Conservation (phyloP, 495 filamentous ascomycete species). For the Penicilliopsis zonata region DNA sequence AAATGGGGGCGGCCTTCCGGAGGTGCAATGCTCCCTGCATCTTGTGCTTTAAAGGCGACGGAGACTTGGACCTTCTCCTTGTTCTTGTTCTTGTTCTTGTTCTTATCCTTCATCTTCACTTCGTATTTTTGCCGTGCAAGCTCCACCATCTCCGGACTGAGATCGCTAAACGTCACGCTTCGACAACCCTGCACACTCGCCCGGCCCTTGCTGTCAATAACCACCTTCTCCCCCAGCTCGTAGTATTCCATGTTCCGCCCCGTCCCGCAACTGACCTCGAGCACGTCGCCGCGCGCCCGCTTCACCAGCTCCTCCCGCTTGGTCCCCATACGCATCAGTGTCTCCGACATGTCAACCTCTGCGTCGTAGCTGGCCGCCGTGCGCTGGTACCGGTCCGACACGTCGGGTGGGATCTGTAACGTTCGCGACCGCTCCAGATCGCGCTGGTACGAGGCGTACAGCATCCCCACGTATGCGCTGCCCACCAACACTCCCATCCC, state of each 20-base stretch:
- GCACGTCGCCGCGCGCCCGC: conserved; percentile 62
- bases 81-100: no score
- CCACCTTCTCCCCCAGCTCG: conserved; percentile 50
- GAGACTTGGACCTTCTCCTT: no score
- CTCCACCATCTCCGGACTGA: conserved; percentile 51
- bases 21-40: conserved; percentile 15
- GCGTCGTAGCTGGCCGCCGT: conserved; percentile 51
- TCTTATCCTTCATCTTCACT: conserved; percentile 32
- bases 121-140: conserved; percentile 47
- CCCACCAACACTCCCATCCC: conserved; percentile 34
- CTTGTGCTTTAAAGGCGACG: conserved; percentile 32
- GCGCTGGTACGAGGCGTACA: conserved; percentile 34
- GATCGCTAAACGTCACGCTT: conserved; percentile 49
- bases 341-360: conserved; percentile 53
- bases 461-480: conserved; percentile 38
- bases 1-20: conserved; percentile 27
- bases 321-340: conserved; percentile 46
- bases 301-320: conserved; percentile 49
- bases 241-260: conserved; percentile 79
- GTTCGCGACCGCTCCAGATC: conserved; percentile 24
- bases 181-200: conserved; percentile 29
- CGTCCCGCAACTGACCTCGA: conserved; percentile 87
- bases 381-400: conserved; percentile 43
- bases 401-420: conserved; percentile 32
- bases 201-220: conserved; percentile 44